phyloP scores from a whole-genome alignment of 2,329 filamentous ascomycete genomes.

The Aspergillus puulaauensis region DNA sequence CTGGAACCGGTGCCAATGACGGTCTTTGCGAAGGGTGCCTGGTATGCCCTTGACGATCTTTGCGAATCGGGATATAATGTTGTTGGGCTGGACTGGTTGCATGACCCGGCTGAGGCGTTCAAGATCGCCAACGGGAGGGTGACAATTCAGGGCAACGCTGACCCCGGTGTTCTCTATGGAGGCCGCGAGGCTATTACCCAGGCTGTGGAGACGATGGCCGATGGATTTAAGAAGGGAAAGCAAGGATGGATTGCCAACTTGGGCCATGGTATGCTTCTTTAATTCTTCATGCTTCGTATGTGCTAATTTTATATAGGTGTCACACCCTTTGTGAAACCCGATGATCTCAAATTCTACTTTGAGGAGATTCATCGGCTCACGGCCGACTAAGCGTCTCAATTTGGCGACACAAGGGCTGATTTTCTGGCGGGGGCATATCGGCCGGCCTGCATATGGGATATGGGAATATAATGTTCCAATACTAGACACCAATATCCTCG shows the following conservation, averaged over 20 bases:
- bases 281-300: conserved; percentile 2
- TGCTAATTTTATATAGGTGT: conserved; percentile 61
- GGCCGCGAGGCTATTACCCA: conserved; percentile 75
- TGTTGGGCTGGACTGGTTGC: conserved; percentile 91
- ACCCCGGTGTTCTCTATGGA: conserved; percentile 90
- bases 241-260: conserved; percentile 97
- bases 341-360: conserved; percentile 91
- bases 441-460: not conserved
- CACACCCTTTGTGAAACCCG: conserved; percentile 90
- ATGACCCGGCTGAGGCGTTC: conserved; percentile 82
- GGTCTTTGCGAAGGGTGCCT: conserved; percentile 96
- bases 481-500: conserved; percentile 58
- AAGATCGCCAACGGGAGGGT: conserved; percentile 75
- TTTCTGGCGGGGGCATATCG: not conserved
- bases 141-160: conserved; percentile 91
- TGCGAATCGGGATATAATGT: conserved; percentile 91
- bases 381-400: conserved; percentile 17
- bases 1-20: conserved; percentile 89
- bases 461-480: not conserved
- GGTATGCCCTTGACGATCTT: conserved; percentile 86
- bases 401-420: conserved; percentile 6
- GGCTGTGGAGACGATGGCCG: conserved; percentile 81
- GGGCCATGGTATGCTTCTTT: conserved; percentile 71
- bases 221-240: conserved; percentile 78
- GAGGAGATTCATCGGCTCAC: conserved; percentile 75